A percentile compares a stretch with the other conserved stretches of the same genome.
Evolutionary conservation across 2,329 filamentous ascomycete genomes (phyloP).

Genomic region (Metarhizium album): DNA sequence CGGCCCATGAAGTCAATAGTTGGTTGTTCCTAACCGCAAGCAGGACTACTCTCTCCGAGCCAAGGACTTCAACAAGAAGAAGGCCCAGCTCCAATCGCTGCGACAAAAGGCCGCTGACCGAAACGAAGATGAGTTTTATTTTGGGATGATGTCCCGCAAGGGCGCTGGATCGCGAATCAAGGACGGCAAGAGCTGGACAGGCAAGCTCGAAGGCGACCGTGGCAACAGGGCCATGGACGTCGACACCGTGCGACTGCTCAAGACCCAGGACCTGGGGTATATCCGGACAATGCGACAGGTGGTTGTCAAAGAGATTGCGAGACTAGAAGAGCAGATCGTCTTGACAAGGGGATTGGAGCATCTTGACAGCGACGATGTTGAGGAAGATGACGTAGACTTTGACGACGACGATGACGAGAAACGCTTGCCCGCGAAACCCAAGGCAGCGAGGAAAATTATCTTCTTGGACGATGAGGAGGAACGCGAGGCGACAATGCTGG

Average conservation of each 20-base stretch:
- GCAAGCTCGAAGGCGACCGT: slow-evolving; percentile 46
- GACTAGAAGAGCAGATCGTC: slow-evolving; percentile 42
- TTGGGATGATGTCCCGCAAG: slow-evolving; percentile 54
- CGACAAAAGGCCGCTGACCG: slow-evolving; percentile 51
- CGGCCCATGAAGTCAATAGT: neutral
- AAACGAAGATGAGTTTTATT: slow-evolving; percentile 66
- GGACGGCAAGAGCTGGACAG: slow-evolving; percentile 40
- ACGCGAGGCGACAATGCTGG: slow-evolving; percentile 19
- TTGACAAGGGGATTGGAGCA: slow-evolving; percentile 28
- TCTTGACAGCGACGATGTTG: slow-evolving; percentile 23
- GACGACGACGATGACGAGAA: slow-evolving; percentile 23
- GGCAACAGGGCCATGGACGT: slow-evolving; percentile 44
- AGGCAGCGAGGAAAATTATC: slow-evolving; percentile 37
- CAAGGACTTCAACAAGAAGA: slow-evolving; percentile 56
- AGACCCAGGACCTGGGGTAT: slow-evolving; percentile 60
- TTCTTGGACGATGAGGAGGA: slow-evolving; percentile 35
- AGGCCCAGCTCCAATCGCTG: slow-evolving; percentile 47
- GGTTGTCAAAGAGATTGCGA: slow-evolving; percentile 44
- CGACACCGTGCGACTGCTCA: slow-evolving; percentile 51
- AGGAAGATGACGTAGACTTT: slow-evolving; percentile 18
- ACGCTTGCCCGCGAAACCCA: slow-evolving; percentile 18
- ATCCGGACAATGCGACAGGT: slow-evolving; percentile 52
- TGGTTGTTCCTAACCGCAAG: slow-evolving; percentile 2
- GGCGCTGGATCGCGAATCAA: slow-evolving; percentile 41
- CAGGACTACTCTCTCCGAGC: slow-evolving; percentile 56